These are phyloP conservation scores for Saturnispora diversa DNA, from an alignment of 805 yeast species.

Conservation along the genomic window DNA sequence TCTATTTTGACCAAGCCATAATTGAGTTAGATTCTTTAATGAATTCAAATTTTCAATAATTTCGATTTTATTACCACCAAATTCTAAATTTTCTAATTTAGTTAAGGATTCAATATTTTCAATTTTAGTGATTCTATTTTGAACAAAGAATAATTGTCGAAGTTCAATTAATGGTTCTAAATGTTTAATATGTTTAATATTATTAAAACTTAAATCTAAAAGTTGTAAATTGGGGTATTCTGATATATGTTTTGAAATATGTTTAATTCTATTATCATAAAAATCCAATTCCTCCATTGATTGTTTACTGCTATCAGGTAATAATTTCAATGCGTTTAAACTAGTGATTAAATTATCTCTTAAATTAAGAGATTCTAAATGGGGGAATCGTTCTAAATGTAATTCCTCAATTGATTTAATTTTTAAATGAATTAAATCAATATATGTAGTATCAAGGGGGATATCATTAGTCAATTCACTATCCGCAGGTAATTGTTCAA, in stretches of 20 bases:
- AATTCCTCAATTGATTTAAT: constrained; percentile 56
- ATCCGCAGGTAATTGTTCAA: constrained; percentile 61
- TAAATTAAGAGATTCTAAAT: constrained; percentile 56
- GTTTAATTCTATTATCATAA: constrained; percentile 86
- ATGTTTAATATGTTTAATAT: constrained; percentile 78
- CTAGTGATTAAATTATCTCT: constrained; percentile 78
- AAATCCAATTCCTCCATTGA: constrained; percentile 72
- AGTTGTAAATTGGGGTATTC: constrained; percentile 47
- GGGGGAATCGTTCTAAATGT: constrained; percentile 45
- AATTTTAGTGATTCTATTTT: constrained; percentile 72
- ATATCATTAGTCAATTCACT: constrained; percentile 50
- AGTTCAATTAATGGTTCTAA: constrained; percentile 53
- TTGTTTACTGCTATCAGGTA: constrained; percentile 35
- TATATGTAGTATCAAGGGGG: constrained; percentile 48
- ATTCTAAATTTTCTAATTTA: constrained; percentile 62
- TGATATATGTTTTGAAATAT: constrained; percentile 64
- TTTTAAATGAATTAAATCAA: constrained; percentile 66
- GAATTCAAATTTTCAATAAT: constrained; percentile 49
- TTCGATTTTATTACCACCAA: constrained; percentile 80
- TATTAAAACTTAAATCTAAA: constrained; percentile 85
- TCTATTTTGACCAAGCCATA: constrained; percentile 90
- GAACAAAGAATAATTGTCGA: constrained; percentile 74
- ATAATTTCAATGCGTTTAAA: constrained; percentile 58
- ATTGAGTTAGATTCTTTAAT: constrained; percentile 53
- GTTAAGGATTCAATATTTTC: constrained; percentile 52